Conservation (phyloP, 768 basidiomycete genomes). For the Mycena chlorophos region DNA sequence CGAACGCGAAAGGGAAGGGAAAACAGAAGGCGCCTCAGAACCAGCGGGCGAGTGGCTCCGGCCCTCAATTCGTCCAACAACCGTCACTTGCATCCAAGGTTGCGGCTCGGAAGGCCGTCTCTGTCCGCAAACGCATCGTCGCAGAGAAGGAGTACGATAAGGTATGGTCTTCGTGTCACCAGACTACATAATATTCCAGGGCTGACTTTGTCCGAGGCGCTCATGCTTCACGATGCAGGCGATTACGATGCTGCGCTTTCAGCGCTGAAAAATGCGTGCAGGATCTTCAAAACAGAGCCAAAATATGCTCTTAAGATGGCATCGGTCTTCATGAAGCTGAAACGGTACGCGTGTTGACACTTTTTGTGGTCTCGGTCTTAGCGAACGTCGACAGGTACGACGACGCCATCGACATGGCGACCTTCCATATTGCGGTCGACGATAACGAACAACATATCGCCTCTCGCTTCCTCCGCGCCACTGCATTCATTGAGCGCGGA, state of each 20-base stretch:
- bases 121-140: not conserved
- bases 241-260: not conserved
- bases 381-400: not conserved
- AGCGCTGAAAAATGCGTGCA: not conserved
- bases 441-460: not conserved
- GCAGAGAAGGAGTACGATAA: not conserved
- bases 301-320: not conserved
- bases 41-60: not conserved
- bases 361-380: not conserved
- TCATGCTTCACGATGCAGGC: not conserved
- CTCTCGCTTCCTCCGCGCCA: not conserved
- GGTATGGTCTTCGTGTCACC: not conserved
- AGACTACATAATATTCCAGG: not conserved
- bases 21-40: not conserved
- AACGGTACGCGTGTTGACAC: not conserved
- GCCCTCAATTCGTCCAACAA: too few species aligned
- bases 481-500: not conserved
- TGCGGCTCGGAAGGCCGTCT: not conserved
- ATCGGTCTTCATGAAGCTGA: not conserved
- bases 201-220: not conserved
- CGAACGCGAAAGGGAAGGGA: not conserved
- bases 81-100: not conserved
- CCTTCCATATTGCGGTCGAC: not conserved
- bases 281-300: not conserved
- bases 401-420: not conserved